phyloP scores from a whole-genome alignment of 2,329 filamentous ascomycete genomes.

The Talaromyces sp. region DNA sequence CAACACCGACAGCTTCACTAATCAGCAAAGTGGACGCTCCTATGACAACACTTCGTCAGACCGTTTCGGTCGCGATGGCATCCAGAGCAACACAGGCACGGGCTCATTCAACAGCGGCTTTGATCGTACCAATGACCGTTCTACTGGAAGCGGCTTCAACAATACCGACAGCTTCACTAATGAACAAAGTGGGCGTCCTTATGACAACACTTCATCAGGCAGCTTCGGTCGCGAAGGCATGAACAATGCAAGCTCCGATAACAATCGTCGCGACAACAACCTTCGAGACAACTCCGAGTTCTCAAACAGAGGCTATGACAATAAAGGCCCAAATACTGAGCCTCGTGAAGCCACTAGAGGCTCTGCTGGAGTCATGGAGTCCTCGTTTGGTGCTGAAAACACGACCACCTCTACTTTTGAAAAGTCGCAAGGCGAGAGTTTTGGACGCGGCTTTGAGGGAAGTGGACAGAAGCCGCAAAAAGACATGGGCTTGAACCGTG shows the following conservation, averaged over 20 bases:
- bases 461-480: not conserved
- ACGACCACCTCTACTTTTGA: constrained; percentile 10
- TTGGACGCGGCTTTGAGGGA: constrained; percentile 1
- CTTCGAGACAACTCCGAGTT: not conserved
- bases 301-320: not conserved
- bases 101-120: not conserved
- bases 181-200: not conserved
- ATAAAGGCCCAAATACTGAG: not conserved
- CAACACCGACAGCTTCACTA: not conserved
- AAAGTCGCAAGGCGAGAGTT: constrained; percentile 6
- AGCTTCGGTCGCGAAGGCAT: not conserved
- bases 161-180: not conserved
- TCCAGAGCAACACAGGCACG: not conserved
- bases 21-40: not conserved
- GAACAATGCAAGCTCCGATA: not conserved
- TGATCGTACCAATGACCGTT: not conserved
- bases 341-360: not conserved
- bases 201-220: not conserved
- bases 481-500: not conserved
- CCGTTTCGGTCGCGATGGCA: not conserved
- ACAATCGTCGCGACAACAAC: not conserved
- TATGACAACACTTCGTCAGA: not conserved
- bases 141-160: not conserved
- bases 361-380: constrained; percentile 1
- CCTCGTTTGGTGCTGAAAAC: constrained; percentile 8